Percentiles rank a stretch among this genome's conserved stretches.
Evolutionary conservation across 1,139 yeast genomes (phyloP).

Genomic region (Suhomyces terraborum): DNA sequence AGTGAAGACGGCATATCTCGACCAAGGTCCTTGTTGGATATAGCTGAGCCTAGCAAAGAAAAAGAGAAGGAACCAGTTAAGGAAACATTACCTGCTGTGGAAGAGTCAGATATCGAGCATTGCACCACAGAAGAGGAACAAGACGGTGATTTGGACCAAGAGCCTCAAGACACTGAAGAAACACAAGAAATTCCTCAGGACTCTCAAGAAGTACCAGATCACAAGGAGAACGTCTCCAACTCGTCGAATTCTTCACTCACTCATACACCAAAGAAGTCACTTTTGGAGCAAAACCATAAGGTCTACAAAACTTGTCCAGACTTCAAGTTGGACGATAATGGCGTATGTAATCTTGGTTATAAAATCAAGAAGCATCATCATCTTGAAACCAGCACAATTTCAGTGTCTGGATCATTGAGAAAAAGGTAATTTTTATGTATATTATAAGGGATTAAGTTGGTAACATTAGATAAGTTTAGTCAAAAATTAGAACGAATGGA

Average conservation of each 20-base stretch:
- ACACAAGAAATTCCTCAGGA: background rate
- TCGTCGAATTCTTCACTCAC: conserved; percentile 8
- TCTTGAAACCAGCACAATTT: conserved; percentile 39
- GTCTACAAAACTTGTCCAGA: conserved; percentile 17
- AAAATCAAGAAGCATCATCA: conserved; percentile 49
- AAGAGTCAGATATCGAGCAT: conserved; percentile 19
- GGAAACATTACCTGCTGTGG: conserved; percentile 24
- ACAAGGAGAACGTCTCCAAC: background rate
- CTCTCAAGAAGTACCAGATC: background rate
- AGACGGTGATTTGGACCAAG: conserved; percentile 2
- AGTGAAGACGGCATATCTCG: conserved; percentile 4
- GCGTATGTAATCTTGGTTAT: conserved; percentile 48
- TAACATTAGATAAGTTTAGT: background rate
- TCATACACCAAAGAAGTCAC: conserved; percentile 6
- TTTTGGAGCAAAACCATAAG: conserved; percentile 4
- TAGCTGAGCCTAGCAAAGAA: conserved; percentile 11
- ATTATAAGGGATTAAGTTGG: conserved; percentile 2
- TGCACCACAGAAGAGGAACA: background rate
- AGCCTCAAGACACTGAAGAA: background rate
- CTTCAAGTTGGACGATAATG: conserved; percentile 32
- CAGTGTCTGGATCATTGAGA: conserved; percentile 30
- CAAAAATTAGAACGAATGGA: no score
- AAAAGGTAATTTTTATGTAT: conserved; percentile 14
- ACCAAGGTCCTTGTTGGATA: conserved; percentile 20
- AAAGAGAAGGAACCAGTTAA: conserved; percentile 3